phyloP scores from a whole-genome alignment of 768 basidiomycete species.

The Kwoniella heveanensis region DNA sequence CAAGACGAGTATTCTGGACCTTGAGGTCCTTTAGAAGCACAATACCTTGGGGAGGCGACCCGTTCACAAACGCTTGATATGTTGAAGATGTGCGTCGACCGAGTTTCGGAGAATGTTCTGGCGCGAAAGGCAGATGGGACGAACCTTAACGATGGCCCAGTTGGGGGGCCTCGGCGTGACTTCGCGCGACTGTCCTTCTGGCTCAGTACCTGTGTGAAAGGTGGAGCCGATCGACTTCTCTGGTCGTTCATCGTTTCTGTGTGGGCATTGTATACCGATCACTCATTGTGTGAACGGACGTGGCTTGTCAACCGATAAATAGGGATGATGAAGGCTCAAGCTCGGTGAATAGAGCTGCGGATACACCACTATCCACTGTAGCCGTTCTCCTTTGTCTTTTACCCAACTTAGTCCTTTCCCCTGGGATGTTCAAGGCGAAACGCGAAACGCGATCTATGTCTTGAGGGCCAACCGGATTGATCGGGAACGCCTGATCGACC shows the following conservation, averaged over 20 bases:
- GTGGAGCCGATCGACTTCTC: not conserved
- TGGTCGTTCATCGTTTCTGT: no score
- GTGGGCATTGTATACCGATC: no score
- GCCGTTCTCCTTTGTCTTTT: not conserved
- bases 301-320: not conserved
- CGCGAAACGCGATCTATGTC: not conserved
- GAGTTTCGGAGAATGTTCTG: not conserved
- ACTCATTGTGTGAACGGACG: no score
- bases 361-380: not conserved
- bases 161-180: no score
- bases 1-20: not conserved
- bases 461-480: not conserved
- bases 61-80: not conserved
- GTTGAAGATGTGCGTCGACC: no score
- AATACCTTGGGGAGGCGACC: not conserved
- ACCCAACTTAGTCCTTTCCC: not conserved
- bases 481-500: not conserved
- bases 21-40: not conserved
- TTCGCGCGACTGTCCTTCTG: no score
- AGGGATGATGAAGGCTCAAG: not conserved
- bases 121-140: not conserved
- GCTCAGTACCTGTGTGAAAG: constrained; percentile 1
- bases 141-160: no score
- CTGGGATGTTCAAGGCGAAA: no score
- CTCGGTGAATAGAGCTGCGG: not conserved